Conservation (phyloP, 202 grass and related monocot species). For the Panicum virgatum region DNA sequence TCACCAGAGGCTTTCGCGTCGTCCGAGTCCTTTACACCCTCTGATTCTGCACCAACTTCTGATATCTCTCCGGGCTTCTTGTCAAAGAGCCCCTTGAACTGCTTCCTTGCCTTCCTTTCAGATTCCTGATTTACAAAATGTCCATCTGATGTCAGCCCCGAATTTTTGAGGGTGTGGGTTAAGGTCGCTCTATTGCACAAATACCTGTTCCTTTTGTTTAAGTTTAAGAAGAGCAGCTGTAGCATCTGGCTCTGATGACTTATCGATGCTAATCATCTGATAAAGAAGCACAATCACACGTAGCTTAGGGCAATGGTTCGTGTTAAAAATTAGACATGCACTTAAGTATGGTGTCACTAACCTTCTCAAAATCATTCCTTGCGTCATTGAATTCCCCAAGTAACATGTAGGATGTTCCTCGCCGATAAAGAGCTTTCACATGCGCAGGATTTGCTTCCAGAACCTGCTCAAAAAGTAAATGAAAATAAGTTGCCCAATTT, state of each 20-base stretch:
- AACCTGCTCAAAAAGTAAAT: slow-evolving; percentile 53
- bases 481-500: background rate
- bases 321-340: background rate
- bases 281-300: slow-evolving; percentile 4
- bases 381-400: slow-evolving; percentile 89
- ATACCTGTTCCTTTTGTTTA: slow-evolving; percentile 82
- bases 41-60: slow-evolving; percentile 45
- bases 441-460: slow-evolving; percentile 81
- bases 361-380: slow-evolving; percentile 89
- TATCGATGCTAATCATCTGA: slow-evolving; percentile 70
- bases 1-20: slow-evolving; percentile 17
- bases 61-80: slow-evolving; percentile 96
- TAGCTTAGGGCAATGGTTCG: background rate
- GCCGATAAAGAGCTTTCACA: slow-evolving; percentile 86
- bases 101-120: slow-evolving; percentile 80
- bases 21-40: slow-evolving; percentile 17
- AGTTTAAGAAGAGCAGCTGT: slow-evolving; percentile 78
- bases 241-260: slow-evolving; percentile 82
- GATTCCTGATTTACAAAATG: slow-evolving; percentile 54
- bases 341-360: slow-evolving; percentile 31
- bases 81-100: slow-evolving; percentile 98
- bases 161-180: background rate
- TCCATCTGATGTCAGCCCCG: background rate
- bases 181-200: background rate
- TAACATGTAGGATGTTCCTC: slow-evolving; percentile 82